Percentiles rank a stretch among this genome's conserved stretches.
These are phyloP conservation scores for Calonectria pauciramosa DNA, from an alignment of 2,329 filamentous ascomycete species.

Conservation along the genomic window DNA sequence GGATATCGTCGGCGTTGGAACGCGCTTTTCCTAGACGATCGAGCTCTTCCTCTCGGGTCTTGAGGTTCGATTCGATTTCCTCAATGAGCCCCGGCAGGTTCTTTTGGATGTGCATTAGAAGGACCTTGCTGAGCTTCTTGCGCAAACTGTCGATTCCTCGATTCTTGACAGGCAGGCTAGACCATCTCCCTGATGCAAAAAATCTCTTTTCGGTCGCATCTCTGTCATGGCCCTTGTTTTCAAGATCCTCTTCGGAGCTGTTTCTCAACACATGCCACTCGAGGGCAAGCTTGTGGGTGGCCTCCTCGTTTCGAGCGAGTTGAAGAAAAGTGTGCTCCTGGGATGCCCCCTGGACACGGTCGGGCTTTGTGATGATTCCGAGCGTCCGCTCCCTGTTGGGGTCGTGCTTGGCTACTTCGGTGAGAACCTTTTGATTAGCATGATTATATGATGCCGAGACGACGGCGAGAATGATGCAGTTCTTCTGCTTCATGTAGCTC, in stretches of 20 bases:
- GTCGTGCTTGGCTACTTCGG: slow-evolving; percentile 35
- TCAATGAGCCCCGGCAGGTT: slow-evolving; percentile 44
- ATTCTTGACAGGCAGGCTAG: slow-evolving; percentile 44
- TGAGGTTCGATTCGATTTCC: slow-evolving; percentile 44
- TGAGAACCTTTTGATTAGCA: slow-evolving; percentile 44
- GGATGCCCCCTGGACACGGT: slow-evolving; percentile 34
- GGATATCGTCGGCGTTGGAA: slow-evolving; percentile 43
- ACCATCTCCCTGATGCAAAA: slow-evolving; percentile 48
- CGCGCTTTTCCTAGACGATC: slow-evolving; percentile 38
- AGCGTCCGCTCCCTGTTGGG: slow-evolving; percentile 15
- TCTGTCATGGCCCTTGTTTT: slow-evolving; percentile 28
- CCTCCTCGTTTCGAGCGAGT: slow-evolving; percentile 46
- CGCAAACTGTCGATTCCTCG: slow-evolving; percentile 51
- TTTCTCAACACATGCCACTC: slow-evolving; percentile 69
- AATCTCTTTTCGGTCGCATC: slow-evolving; percentile 51
- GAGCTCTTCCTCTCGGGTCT: slow-evolving; percentile 35
- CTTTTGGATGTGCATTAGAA: slow-evolving; percentile 47
- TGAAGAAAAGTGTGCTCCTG: slow-evolving; percentile 53
- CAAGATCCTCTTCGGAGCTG: slow-evolving; percentile 51
- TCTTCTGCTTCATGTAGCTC: slow-evolving; percentile 18
- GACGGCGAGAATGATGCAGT: slow-evolving; percentile 16
- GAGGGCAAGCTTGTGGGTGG: slow-evolving; percentile 47
- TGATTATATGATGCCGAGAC: slow-evolving; percentile 12
- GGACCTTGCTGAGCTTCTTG: slow-evolving; percentile 50
- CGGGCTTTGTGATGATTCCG: slow-evolving; percentile 20